A percentile compares a stretch with the other conserved stretches of the same genome.
Conservation (phyloP, 1,139 yeast genomes). For the Suhomyces bolitotheri region DNA sequence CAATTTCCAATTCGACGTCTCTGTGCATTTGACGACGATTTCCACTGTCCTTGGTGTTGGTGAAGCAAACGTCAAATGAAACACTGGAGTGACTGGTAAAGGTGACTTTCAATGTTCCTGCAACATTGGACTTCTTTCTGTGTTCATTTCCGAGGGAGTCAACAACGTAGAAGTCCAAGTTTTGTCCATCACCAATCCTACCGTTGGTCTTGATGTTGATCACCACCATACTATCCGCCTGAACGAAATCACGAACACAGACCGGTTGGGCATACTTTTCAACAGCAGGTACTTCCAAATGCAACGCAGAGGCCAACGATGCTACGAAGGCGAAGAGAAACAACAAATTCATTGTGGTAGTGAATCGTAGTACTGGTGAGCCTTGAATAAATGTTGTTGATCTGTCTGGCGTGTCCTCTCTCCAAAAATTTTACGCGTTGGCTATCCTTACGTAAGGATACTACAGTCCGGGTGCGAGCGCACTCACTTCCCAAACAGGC, state of each 20-base stretch:
- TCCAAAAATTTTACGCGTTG: slow-evolving; percentile 9
- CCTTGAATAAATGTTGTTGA: slow-evolving; percentile 1
- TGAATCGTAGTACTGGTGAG: background rate
- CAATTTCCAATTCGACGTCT: slow-evolving; percentile 85
- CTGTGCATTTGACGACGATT: slow-evolving; percentile 38
- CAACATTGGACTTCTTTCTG: slow-evolving; percentile 63
- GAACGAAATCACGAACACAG: slow-evolving; percentile 89
- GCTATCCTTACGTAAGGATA: slow-evolving; percentile 8
- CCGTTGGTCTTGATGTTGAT: slow-evolving; percentile 77
- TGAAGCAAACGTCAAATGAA: slow-evolving; percentile 89
- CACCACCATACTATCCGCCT: slow-evolving; percentile 81
- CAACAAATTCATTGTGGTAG: slow-evolving; percentile 13
- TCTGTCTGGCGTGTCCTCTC: slow-evolving; percentile 10
- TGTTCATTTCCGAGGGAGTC: slow-evolving; percentile 73
- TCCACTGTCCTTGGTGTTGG: slow-evolving; percentile 53
- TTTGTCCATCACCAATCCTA: slow-evolving; percentile 80
- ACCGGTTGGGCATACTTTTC: slow-evolving; percentile 36
- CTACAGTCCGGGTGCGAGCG: background rate
- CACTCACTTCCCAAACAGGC: slow-evolving; percentile 9
- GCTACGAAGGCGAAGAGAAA: slow-evolving; percentile 17
- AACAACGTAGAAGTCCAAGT: slow-evolving; percentile 58
- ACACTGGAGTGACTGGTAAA: slow-evolving; percentile 83
- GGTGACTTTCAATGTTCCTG: slow-evolving; percentile 68
- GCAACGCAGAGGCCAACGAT: slow-evolving; percentile 32
- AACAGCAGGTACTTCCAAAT: slow-evolving; percentile 42